Evolutionary conservation across 2,329 filamentous ascomycete genomes (phyloP).

Genomic region (Aspergillus sp.): DNA sequence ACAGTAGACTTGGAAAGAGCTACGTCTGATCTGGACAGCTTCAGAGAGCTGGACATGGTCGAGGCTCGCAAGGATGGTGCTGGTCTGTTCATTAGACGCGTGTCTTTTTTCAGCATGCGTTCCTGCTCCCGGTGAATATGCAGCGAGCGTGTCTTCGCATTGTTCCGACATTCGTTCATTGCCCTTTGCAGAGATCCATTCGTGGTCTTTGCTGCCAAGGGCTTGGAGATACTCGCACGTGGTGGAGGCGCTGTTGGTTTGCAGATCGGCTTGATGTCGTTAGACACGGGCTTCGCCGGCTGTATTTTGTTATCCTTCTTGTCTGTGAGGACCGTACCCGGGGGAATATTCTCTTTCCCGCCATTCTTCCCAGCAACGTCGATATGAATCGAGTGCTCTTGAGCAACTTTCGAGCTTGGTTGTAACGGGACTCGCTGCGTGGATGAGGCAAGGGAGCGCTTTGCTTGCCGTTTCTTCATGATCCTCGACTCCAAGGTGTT

Average conservation of each 20-base stretch:
- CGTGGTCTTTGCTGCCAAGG: constrained; percentile 7
- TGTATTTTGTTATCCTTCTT: constrained; percentile 18
- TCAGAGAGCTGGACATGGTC: constrained; percentile 13
- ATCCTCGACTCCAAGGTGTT: constrained; percentile 36
- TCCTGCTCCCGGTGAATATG: neutral
- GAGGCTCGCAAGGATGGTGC: neutral
- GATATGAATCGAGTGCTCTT: constrained; percentile 39
- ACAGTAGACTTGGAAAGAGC: constrained; percentile 29
- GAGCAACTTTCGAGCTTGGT: constrained; percentile 37
- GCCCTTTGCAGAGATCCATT: constrained; percentile 9
- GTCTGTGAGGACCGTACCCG: constrained; percentile 32
- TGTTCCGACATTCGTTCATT: constrained; percentile 11
- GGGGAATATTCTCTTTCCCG: constrained; percentile 64
- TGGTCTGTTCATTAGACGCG: too few relatives aligned
- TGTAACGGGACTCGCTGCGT: constrained; percentile 48
- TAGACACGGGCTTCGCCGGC: constrained; percentile 17
- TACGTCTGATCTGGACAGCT: constrained; percentile 20
- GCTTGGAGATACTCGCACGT: neutral
- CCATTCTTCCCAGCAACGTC: constrained; percentile 55
- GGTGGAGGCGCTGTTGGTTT: constrained; percentile 12
- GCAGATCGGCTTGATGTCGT: constrained; percentile 19
- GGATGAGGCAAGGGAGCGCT: constrained; percentile 20
- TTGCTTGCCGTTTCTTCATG: constrained; percentile 30
- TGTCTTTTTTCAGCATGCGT: neutral
- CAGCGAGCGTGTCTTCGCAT: constrained; percentile 1